These are phyloP conservation scores for Achaetomiella virescens DNA, from an alignment of 495 filamentous ascomycete species.

Conservation along the genomic window DNA sequence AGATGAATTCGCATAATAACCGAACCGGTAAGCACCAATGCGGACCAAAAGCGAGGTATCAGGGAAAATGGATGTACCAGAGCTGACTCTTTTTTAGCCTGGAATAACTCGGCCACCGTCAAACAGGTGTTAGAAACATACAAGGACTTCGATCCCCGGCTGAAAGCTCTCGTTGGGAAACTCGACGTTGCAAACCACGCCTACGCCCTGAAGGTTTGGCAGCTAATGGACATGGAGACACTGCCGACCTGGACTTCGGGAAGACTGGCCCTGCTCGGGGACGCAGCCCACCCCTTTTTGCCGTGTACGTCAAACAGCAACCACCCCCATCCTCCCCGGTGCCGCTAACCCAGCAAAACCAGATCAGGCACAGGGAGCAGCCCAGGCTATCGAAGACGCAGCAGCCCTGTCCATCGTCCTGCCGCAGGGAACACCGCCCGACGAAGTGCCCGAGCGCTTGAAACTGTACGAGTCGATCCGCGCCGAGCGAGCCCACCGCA, in stretches of 20 bases:
- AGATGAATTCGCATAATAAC: no score
- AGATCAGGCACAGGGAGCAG: slow-evolving; percentile 51
- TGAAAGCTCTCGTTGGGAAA: slow-evolving; percentile 42
- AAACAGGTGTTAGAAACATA: slow-evolving; percentile 46
- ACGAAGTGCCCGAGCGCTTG: slow-evolving; percentile 43
- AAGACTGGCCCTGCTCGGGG: slow-evolving; percentile 50
- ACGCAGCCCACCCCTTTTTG: slow-evolving; percentile 58
- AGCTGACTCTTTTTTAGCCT: slow-evolving; percentile 13
- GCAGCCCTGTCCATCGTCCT: slow-evolving; percentile 50
- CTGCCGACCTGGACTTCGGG: slow-evolving; percentile 49
- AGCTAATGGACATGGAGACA: slow-evolving; percentile 51
- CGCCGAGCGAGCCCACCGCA: slow-evolving; percentile 46
- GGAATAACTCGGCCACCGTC: slow-evolving; percentile 43
- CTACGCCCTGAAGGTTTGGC: slow-evolving; percentile 49
- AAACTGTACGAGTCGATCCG: slow-evolving; percentile 50
- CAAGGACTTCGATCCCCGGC: slow-evolving; percentile 42
- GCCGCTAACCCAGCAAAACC: not conserved
- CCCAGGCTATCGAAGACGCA: slow-evolving; percentile 56
- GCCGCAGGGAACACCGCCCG: slow-evolving; percentile 31
- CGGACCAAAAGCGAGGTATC: no score
- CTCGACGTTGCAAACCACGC: slow-evolving; percentile 36
- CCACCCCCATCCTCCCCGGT: no score
- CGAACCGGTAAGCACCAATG: no score
- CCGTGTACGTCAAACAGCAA: slow-evolving; percentile 26
- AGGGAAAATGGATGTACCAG: slow-evolving; percentile 11